Evolutionary conservation across 2,329 filamentous ascomycete genomes (phyloP), one percentile per base, ranked within the genome.

Genomic region (Neurospora sp.): DNA sequence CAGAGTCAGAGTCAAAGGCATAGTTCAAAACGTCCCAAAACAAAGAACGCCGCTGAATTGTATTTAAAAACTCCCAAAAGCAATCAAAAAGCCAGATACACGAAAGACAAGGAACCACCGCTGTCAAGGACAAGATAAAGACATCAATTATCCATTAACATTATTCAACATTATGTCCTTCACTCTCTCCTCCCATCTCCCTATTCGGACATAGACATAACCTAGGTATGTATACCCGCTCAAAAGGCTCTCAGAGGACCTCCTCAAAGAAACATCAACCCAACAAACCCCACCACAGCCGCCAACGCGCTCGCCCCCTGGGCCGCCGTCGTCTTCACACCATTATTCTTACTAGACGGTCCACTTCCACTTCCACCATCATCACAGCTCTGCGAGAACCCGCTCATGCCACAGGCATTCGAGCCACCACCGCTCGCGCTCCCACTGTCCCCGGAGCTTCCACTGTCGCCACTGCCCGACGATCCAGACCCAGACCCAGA

Each of bases 351-450:
- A 6, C 11, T 52, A 12, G 19, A 52, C 46, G 40, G 70, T 65
- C 69, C 71, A 69, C 40, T 70, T 72, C 67, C 70, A 68, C 72
- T 72, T 72, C 75, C 74, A 71, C 78, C 68, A 70, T 72, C 69
- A 71, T 75, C 74, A 74, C 82, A 83, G 70, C 77, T 74, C 74
- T 84, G 82, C 69, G 79, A 78, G 74, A 85, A 85, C 66, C 78
- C 78, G 39, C 73, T 78, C 8, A 77, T 72, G 11, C 78, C 73
- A 73, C 83, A 85, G 70, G 77, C 75, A 36, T 8, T 62, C 19
- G 74, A 70, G 15, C 76, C 62, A 52, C 74, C 74, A 52, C 74
- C 74, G 66, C 71, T 68, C 37, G 72, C 73, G 23, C 70, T 73
- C 19, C 72, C 69, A 52, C 73, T 69, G 11, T 73, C 71, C 10